Evolutionary conservation across 805 yeast genomes (phyloP), one percentile per base, ranked within the genome.

Genomic region (Lachancea sp.): DNA sequence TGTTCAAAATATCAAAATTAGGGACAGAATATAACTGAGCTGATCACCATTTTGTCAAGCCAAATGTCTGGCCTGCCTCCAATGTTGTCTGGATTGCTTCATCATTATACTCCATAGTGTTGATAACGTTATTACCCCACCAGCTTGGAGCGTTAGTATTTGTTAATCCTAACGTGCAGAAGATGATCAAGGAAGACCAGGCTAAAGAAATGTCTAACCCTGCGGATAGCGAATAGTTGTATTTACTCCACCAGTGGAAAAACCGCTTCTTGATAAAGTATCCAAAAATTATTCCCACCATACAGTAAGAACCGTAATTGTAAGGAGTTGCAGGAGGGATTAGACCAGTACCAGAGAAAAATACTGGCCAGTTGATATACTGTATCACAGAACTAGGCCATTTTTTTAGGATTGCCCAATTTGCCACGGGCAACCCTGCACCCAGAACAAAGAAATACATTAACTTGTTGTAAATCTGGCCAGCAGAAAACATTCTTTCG

Each of bases 211-310:
- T 74, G 34, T 80, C 80, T 18, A 82, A 57, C 2, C 78, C 88
- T 17, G 83, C 77, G 13, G 83, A 73, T 40, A 82, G 61, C 3
- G 80, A 72, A 54, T 78, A 80, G 56, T 80, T 80, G 58, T 82
- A 82, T 58, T 80, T 81, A 29, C 80, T 78, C 88, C 89, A 82
- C 89, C 88, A 82, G 34, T 69, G 63, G 36, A 74, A 64, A 62
- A 75, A 78, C 44, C 68, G 65, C 36, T 74, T 68, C 45, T 76
- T 77, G 42, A 81, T 61, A 51, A 68, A 67, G 60, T 70, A 77
- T 64, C 77, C 77, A 64, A 80, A 81, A 4, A 68, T 37, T 46
- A 69, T 70, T 4, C 84, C 82, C 29, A 75, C 67, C 25, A 67
- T 56, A 46, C 78, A 72, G 64, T 72, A 80, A 6, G 76, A 60